Conservation (phyloP, 176 grass and related monocot genomes). For the Oryza rufipogon region DNA sequence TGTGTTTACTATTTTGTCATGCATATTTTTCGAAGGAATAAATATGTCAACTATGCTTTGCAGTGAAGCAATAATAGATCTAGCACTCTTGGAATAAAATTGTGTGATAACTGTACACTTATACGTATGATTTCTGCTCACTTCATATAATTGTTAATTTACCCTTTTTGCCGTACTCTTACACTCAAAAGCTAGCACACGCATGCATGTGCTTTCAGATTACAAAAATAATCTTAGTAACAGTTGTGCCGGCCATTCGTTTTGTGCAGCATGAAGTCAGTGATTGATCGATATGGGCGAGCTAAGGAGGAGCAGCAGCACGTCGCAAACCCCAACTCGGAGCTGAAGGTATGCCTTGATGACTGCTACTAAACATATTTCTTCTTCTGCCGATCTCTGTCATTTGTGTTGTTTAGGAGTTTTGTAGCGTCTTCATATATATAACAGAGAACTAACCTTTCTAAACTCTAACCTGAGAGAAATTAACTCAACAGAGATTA, state of each 20-base stretch:
- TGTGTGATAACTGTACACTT: neutral
- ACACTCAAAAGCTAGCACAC: neutral
- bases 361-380: neutral
- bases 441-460: neutral
- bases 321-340: constrained; percentile 58
- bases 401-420: neutral
- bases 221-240: neutral
- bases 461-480: neutral
- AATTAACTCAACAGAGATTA: neutral
- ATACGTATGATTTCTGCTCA: constrained; percentile 4
- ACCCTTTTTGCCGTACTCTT: neutral
- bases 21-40: neutral
- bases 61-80: constrained; percentile 4
- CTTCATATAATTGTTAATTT: neutral
- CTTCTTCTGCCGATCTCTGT: neutral
- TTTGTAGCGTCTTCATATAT: neutral
- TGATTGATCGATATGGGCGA: constrained; percentile 77
- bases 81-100: neutral
- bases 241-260: neutral
- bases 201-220: neutral
- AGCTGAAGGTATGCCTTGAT: constrained; percentile 65
- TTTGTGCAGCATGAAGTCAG: constrained; percentile 65
- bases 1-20: neutral
- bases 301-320: constrained; percentile 62
- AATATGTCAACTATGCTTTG: neutral